Evolutionary conservation across 768 basidiomycete genomes (phyloP), one percentile per base, ranked within the genome.

Genomic region (Naganishia onofrii): DNA sequence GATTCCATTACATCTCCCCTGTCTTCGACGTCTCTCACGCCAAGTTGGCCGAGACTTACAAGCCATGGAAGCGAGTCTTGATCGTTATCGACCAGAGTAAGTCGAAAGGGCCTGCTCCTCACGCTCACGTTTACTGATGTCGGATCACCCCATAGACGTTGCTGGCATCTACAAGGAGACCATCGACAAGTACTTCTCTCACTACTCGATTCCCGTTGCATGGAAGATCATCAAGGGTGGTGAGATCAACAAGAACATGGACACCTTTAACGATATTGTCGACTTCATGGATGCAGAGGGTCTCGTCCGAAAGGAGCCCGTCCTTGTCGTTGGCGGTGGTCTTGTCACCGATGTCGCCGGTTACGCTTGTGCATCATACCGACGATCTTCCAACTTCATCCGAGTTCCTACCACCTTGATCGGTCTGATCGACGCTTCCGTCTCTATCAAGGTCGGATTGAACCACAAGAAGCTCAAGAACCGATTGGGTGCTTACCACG

Each of bases 201-300:
- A 77, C 72, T 77, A 79, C 75, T 76, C 76, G 34, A 75, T 81
- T 52, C 72, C 72, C 38, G 71, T 78, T 57, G 79, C 75, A 29
- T 74, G 80, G 74, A 81, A 82, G 74, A 67, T 80, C 52, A 75
- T 82, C 74, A 78, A 79, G 28, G 81, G 81, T 13, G 81, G 81
- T 53, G 81, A 82, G 72, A 57, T 81, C 28, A 73, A 82, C 76
- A 82, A 82, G 77, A 82, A 76, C 69, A 81, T 81, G 81, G 76
- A 78, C 74, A 80, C 79, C 71, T 80, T 81, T 77, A 75, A 78
- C 63, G 78, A 78, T 48, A 76, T 81, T 64, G 81, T 81, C 48
- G 81, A 81, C 69, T 80, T 80, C 56, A 80, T 81, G 76, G 79
- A 80, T 70, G 75, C 75, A n/a, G 81, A 79, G 73, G 81, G 81